Evolutionary conservation across 2,329 filamentous ascomycete genomes (phyloP).

Genomic region (Epichloe hybrida): DNA sequence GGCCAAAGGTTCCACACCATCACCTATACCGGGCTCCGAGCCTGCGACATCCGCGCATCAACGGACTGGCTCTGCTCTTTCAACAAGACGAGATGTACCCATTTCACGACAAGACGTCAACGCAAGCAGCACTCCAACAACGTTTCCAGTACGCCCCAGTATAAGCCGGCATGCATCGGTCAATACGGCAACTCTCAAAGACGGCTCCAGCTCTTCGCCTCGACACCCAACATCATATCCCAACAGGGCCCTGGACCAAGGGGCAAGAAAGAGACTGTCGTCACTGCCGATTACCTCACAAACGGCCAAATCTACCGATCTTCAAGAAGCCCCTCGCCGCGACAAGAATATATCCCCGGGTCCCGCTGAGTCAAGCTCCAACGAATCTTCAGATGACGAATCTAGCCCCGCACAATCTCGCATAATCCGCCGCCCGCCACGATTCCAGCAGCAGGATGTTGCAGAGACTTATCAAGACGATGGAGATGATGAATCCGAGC

Average conservation of each 20-base stretch:
- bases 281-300: slow-evolving; percentile 28
- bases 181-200: slow-evolving; percentile 28
- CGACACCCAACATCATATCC: slow-evolving; percentile 9
- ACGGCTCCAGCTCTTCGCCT: slow-evolving; percentile 18
- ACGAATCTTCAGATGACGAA: slow-evolving; percentile 31
- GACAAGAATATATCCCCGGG: slow-evolving; percentile 20
- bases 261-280: slow-evolving; percentile 26
- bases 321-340: slow-evolving; percentile 8
- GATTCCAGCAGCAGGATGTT: slow-evolving; percentile 30
- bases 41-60: slow-evolving; percentile 22
- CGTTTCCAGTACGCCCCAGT: slow-evolving; percentile 29
- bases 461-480: slow-evolving; percentile 29
- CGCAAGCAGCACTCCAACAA: slow-evolving; percentile 28
- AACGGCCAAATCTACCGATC: slow-evolving; percentile 12
- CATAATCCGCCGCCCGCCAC: slow-evolving; percentile 45
- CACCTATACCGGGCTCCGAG: slow-evolving; percentile 41
- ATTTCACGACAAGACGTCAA: slow-evolving; percentile 33
- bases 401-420: slow-evolving; percentile 43
- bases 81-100: slow-evolving; percentile 44
- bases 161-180: slow-evolving; percentile 35
- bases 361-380: slow-evolving; percentile 24
- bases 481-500: slow-evolving; percentile 43
- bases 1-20: slow-evolving; percentile 42
- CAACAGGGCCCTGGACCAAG: slow-evolving; percentile 15
- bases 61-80: slow-evolving; percentile 39